Evolutionary conservation across 148 eudicot genomes (phyloP), one percentile per base, ranked within the genome.

Genomic region (Camellia granthamiana): DNA sequence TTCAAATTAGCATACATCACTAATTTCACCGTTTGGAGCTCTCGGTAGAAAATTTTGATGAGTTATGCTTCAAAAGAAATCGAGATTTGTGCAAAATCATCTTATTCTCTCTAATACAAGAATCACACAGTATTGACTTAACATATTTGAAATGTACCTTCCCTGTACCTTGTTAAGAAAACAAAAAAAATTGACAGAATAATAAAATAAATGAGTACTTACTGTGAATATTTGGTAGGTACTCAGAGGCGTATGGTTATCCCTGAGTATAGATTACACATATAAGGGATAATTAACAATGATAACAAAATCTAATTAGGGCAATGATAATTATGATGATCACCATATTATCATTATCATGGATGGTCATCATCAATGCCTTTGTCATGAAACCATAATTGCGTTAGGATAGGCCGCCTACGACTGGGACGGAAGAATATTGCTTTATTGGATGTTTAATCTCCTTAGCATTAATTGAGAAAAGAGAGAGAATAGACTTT

Each of bases 401-500:
- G 16, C 23, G 56, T 13, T 23, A 21, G 76, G n/a, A 10, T 72
- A 52, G 15, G 47, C 38, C 38, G 38, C 38, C 38, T 30, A 30
- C 38, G 38, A 52, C 16, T 52, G 61, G 76, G 62, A 30, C 21
- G 1, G 21, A 30, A 4, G 59, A 72, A 72, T 72, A 56, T 72
- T 72, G 76, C 76, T 72, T 70, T 70, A 16, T 21, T 52, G 60
- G 61, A 72, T 23, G 44, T 51, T 23, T 8, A 72, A 71, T 56
- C 75, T 23, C 3, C 44, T 21, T 21, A 52, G 52, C 61, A 56
- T 5, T 52, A 3, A 30, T 30, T 30, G 11, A 72, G 61, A 52
- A 23, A n/a, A 19, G 63, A 60, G 19, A 60, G 63, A 16, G 52
- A 49, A 49, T 30, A 30, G 38, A 30, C 38, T 30, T 30, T 30